Evolutionary conservation across 495 filamentous ascomycete species (phyloP), one percentile per base, ranked within the genome.

Genomic region (Filosporella fistucella): DNA sequence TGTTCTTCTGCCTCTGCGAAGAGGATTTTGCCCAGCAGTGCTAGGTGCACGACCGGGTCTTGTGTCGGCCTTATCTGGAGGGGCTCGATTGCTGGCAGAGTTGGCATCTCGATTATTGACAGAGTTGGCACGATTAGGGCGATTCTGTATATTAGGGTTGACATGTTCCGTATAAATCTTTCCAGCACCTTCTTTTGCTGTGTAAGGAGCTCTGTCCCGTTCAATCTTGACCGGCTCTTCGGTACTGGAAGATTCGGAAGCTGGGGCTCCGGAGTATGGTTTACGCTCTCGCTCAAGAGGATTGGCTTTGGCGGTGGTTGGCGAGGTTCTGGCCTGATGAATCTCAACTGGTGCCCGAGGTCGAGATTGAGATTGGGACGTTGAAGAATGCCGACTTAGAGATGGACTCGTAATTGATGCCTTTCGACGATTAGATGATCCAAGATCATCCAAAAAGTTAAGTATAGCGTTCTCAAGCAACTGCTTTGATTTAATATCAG

Each of bases 191-290:
- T 46, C 47, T 23, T 60, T 46, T n/a, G 58, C 54, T 17, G 44
- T 50, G 32, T 60, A 60, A 28, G 58, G 58, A 25, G 54, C 42
- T 14, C 58, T 46, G 18, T 60, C 47, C n/a, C 58, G 47, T 37
- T 60, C 58, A 26, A 60, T 51, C 24, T 55, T 57, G 26, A 53
- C 18, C 20, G 42, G 25, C 3, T 60, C 58, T 8, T 55, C 54
- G 23, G 28, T 55, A 21, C 29, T 45, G 13, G 45, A 49, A 14
- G 51, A 33, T 26, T 49, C 49, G 8, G 48, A 52, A 25, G 32
- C 42, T 21, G 52, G 53, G 28, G 39, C 41, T 18, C 58, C 41
- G 12, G 45, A 16, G 46, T 57, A 60, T 14, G 54, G 57, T 8
- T 50, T 54, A 5, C 54, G 54, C 22, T 60, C 48, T 23, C 53